phyloP scores from a whole-genome alignment of 208 protist species.

The Leishmania gerbilli region DNA sequence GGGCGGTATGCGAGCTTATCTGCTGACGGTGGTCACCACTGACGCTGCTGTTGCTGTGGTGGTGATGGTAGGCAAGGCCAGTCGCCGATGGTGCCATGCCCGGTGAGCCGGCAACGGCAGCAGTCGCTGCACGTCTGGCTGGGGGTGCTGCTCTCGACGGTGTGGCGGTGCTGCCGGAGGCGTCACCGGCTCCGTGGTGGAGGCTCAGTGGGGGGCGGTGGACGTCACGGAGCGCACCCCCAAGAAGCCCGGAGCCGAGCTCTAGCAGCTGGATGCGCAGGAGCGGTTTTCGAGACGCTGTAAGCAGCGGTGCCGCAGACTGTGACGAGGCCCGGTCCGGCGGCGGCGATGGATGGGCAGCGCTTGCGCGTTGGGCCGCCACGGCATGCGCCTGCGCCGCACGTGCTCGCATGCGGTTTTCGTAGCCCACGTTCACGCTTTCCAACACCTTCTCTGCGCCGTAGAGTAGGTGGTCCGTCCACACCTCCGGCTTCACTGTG shows the following conservation, averaged over 20 bases:
- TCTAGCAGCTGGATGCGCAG: conserved; percentile 29
- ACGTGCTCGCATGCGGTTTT: conserved; percentile 22
- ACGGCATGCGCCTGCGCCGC: conserved; percentile 3
- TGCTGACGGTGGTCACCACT: not conserved
- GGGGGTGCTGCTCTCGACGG: not conserved
- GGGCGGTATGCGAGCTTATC: conserved; percentile 4
- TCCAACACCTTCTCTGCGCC: conserved; percentile 23
- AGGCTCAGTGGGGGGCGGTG: conserved; percentile 4
- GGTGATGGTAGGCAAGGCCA: not conserved
- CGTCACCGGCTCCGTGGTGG: not conserved
- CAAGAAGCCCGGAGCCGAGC: conserved; percentile 24
- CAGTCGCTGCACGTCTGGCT: not conserved
- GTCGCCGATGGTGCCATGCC: not conserved
- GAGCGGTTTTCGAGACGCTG: conserved; percentile 8
- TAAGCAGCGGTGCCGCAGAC: not conserved
- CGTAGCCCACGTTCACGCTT: conserved; percentile 16
- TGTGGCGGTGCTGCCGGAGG: not conserved
- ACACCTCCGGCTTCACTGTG: conserved; percentile 57
- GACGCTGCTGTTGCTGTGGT: not conserved
- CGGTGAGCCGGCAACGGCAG: not conserved
- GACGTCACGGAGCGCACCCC: conserved; percentile 14
- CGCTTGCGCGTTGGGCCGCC: conserved; percentile 5
- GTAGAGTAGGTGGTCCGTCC: conserved; percentile 63
- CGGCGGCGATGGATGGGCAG: conserved; percentile 9
- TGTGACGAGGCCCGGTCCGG: conserved; percentile 16